Evolutionary conservation across 441 rosid genomes (phyloP).

Genomic region (Biscutella laevigata): DNA sequence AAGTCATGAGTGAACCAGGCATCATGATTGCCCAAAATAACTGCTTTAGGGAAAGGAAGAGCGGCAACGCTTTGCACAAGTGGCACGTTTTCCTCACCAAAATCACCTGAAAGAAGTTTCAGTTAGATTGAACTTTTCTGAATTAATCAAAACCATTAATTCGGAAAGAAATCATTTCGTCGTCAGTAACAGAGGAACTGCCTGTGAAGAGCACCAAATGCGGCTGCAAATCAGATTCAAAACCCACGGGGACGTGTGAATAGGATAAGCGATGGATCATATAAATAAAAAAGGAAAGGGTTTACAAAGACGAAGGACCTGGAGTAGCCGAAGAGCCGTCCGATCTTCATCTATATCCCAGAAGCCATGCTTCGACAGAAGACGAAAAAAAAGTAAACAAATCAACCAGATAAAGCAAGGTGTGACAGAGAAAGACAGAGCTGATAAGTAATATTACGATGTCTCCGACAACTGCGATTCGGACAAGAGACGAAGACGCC

Average conservation of each 20-base stretch:
- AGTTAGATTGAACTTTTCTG: background rate
- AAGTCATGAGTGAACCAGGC: slow-evolving; percentile 65
- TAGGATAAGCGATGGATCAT: background rate
- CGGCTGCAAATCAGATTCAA: slow-evolving; percentile 49
- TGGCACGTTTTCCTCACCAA: slow-evolving; percentile 68
- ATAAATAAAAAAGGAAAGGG: background rate
- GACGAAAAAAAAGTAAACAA: background rate
- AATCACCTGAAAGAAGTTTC: slow-evolving; percentile 56
- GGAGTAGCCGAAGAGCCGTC: slow-evolving; percentile 58
- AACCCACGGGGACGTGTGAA: background rate
- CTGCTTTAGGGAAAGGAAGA: slow-evolving; percentile 65
- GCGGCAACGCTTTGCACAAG: slow-evolving; percentile 58
- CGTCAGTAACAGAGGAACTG: background rate
- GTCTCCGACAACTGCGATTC: slow-evolving; percentile 77
- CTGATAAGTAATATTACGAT: slow-evolving; percentile 38
- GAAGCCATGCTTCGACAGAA: slow-evolving; percentile 52
- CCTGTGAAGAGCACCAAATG: slow-evolving; percentile 95
- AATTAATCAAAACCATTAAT: background rate
- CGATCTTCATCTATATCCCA: slow-evolving; percentile 73
- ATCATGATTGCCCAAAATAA: slow-evolving; percentile 85
- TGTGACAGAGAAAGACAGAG: background rate
- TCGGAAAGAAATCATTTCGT: background rate
- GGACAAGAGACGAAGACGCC: slow-evolving; percentile 38
- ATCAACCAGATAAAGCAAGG: background rate
- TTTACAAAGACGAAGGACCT: slow-evolving; percentile 30